Conservation (phyloP, 352 stramenopile genomes). For the Nothophytophthora sp. region DNA sequence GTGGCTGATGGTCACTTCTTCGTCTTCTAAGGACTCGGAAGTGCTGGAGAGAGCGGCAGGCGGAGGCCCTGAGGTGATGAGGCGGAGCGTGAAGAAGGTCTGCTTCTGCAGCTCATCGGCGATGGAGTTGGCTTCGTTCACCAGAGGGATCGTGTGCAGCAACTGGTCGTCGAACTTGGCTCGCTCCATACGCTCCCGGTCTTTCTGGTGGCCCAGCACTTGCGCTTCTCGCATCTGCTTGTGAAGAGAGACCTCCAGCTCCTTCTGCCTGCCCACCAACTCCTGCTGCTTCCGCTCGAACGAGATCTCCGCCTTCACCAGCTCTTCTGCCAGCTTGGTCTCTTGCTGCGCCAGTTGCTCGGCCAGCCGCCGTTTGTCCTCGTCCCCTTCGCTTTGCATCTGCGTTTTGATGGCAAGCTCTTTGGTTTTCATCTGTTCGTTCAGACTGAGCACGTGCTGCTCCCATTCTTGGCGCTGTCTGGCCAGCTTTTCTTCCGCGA, state of each 20-base stretch:
- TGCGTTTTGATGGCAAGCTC: slow-evolving; percentile 74
- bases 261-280: slow-evolving; percentile 60
- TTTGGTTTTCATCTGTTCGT: slow-evolving; percentile 75
- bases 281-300: slow-evolving; percentile 82
- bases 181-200: slow-evolving; percentile 70
- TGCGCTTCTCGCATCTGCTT: slow-evolving; percentile 84
- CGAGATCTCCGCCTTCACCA: slow-evolving; percentile 72
- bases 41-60: slow-evolving; percentile 23
- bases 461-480: slow-evolving; percentile 79
- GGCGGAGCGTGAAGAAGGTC: slow-evolving; percentile 65
- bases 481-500: slow-evolving; percentile 60
- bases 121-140: slow-evolving; percentile 89
- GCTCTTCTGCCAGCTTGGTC: slow-evolving; percentile 72
- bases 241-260: slow-evolving; percentile 71
- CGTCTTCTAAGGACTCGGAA: slow-evolving; percentile 46
- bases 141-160: slow-evolving; percentile 70
- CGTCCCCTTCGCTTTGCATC: slow-evolving; percentile 71
- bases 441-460: slow-evolving; percentile 57
- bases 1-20: slow-evolving; percentile 48
- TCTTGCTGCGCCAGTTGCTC: slow-evolving; percentile 78
- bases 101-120: slow-evolving; percentile 76
- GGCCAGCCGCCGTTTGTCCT: slow-evolving; percentile 75
- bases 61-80: slow-evolving; percentile 50
- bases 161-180: slow-evolving; percentile 82
- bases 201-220: slow-evolving; percentile 64